Base-by-base conservation (phyloP, 106 monocot species). In the Narthecium ossifragum region DNA sequence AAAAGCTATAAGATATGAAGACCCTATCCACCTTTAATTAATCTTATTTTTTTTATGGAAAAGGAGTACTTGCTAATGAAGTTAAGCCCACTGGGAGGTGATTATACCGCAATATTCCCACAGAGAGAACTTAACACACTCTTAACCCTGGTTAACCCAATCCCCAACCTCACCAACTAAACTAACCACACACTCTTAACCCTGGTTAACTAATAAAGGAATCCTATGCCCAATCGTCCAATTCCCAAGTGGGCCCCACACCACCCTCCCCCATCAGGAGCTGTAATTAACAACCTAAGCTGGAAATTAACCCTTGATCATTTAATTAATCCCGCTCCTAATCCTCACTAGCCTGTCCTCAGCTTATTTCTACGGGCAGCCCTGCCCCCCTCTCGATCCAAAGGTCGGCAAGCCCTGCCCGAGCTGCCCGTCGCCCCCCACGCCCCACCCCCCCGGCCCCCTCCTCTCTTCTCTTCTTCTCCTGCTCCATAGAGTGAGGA, bases 351-450 rank as follows among this genome's bases (percentile, higher is more conserved):
- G 43, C 43, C 11, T 37, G 36, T 11, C 36, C 36, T 37, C 43
- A 43, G 18, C 18, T 18, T 43, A 43, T 43, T 43, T 43, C 43
- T 43, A 43, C 43, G 43, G 43, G 43, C 43, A 43, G 43, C 43
- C 43, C 14, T 0, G 43, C 43, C 41, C 18, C 18, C 43, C 10
- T 11, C 11, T 18, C 43, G 4, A 13, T 13, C 18, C 43, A 43
- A 6, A 13, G 43, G 18, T 13, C 12, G 9, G 0, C 43, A 17
- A 18, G 17, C 43, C 43, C 41, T 43, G 43, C 43, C 43, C 43
- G 43, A 6, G 10, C 43, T 43, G 43, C 43, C 43, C 43, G 43
- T 18, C 9, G 6, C 11, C 1, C 43, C 18, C 18, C 43, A 17
- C 43, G 17, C 3, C 4, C 43, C 43, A 17, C 43, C 43, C 10